Evolutionary conservation across 306 rosid genomes (phyloP), one percentile per base, ranked within the genome.

Genomic region (Comarum palustre): DNA sequence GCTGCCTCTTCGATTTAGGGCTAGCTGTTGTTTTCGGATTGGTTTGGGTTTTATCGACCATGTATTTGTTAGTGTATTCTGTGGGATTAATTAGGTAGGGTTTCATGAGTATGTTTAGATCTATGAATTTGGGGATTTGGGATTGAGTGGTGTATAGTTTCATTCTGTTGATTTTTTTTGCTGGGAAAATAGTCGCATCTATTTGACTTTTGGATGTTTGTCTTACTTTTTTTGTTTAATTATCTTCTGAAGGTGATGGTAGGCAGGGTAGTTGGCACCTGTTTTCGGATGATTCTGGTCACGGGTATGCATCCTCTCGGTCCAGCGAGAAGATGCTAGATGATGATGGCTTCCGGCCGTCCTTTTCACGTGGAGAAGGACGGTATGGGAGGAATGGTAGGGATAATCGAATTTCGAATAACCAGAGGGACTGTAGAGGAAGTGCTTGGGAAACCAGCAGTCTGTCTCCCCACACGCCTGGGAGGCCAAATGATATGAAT

Each of bases 201-300:
- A 9, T 0, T 0, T 80, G 69, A n/a, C 6, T 36, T 54, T n/a
- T 25, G 15, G 4, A 14, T 50, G 46, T 78, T 75, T 31, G 63
- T 42, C 77, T 62, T 77, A 13, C 16, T 19, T 60, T 70, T 1
- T 12, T 76, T 74, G 60, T 83, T 76, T 74, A 20, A 67, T 81
- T 72, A 74, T 83, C 84, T 85, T 82, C 81, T 84, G 88, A 86
- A 95, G 99, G 99, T 83, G 93, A 88, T 82, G 96, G 93, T 81
- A 95, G 86, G 90, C 97, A 87, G 93, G 96, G 92, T 66, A 88
- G 91, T 73, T 94, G 95, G 97, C 96, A 90, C 83, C 52, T 85
- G 67, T 91, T 87, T 77, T 46, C 97, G 0, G 97, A 94, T 65
- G 99, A 91, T 19, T 73, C 95, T 72, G 91, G 90, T 69, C 93